Conservation (phyloP, 75 land plant species). For the Adiantum capillusveneris region DNA sequence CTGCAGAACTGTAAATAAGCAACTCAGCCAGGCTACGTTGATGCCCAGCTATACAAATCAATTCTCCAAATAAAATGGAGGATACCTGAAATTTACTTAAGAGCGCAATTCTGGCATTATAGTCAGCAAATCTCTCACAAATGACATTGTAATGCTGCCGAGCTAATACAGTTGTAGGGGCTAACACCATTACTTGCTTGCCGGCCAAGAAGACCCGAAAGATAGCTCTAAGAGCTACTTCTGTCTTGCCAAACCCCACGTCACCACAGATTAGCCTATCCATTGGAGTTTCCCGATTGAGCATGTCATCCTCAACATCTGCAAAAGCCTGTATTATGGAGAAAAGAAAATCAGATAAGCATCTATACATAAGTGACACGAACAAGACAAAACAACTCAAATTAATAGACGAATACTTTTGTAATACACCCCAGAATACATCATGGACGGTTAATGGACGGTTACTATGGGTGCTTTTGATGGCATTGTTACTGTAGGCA, state of each 20-base stretch:
- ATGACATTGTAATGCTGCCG: constrained; percentile 88
- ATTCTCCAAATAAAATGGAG: too few relatives aligned
- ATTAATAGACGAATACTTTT: too few relatives aligned
- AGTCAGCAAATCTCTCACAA: constrained; percentile 59
- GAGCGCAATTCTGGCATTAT: constrained; percentile 73
- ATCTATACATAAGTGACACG: too few relatives aligned
- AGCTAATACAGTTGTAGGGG: constrained; percentile 97
- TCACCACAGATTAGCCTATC: constrained; percentile 97
- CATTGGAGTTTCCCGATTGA: constrained; percentile 93
- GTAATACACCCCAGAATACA: too few relatives aligned
- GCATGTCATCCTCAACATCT: constrained; percentile 88
- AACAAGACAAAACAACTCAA: too few relatives aligned
- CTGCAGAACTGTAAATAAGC: constrained; percentile 35
- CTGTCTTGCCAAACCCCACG: constrained; percentile 99
- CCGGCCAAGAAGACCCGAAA: constrained; percentile 63
- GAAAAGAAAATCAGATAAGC: too few relatives aligned
- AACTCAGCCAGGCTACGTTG: constrained; percentile 1
- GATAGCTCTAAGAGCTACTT: constrained; percentile 92
- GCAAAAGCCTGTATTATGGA: constrained; percentile 94
- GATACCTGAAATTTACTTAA: constrained; percentile 91
- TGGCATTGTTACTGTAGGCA: too few relatives aligned
- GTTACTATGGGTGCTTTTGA: too few relatives aligned
- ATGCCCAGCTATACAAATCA: too few relatives aligned
- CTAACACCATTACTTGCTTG: constrained; percentile 96
- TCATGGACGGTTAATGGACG: too few relatives aligned